Base-by-base conservation (phyloP, 1,284 basidiomycete genomes). In the Ustilago bromivora region DNA sequence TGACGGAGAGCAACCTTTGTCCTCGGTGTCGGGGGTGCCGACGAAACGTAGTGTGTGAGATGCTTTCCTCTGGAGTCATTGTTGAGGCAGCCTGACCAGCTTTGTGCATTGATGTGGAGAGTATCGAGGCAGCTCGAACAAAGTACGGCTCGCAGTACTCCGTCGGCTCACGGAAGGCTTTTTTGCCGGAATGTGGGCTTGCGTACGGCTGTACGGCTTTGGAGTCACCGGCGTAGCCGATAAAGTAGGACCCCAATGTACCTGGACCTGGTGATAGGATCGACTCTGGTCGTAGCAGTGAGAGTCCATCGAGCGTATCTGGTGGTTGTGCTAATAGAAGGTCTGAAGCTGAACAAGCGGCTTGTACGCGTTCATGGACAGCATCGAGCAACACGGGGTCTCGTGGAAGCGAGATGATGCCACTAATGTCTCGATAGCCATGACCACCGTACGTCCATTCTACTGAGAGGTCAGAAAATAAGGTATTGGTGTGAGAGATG, bases 371-470 rank as follows among this genome's bases (percentile, higher is more conserved):
- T 6, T 36, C 19, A 19, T 57, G 38, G 0, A 63, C 47, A 7
- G 53, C 31, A 4, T 53, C 53, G 38, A 61, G 35, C n/a, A 52
- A 41, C 12, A 38, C 19, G 1, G 47, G 57, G 43, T 71, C 69
- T 53, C 61, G 65, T 4, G 70, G 70, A 12, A 72, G 35, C 7
- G 65, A 55, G 59, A 68, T 63, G 47, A 72, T 55, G 35, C 70
- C 70, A n/a, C 66, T 72, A 7, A 62, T 23, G 19, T 57, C 59
- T 38, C 64, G 31, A 34, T 66, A 56, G 0, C 57, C 70, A 36
- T 72, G 70, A 0, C 70, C 70, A 6, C 70, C 70, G 23, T 62
- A 72, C 17, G 65, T 65, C 58, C 52, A 61, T 36, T 72, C 70
- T 41, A 59, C 56, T 11, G 65, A 58, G 23, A 61, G 57, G 38